Evolutionary conservation across 805 yeast genomes (phyloP).

Genomic region (Candida tibetensis): DNA sequence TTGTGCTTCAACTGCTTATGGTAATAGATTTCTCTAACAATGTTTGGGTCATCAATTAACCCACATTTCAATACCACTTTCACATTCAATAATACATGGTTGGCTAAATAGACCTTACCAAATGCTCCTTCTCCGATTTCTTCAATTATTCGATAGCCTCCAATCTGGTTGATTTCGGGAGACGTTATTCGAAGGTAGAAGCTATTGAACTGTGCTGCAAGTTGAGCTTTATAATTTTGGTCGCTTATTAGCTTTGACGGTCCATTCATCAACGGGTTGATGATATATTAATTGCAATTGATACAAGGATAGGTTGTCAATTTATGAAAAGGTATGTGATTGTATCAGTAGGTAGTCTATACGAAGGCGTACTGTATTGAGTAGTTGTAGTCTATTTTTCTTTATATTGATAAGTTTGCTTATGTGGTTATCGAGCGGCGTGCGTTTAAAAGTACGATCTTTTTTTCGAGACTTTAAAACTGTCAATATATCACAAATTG

Average conservation of each 20-base stretch:
- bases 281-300: neutral
- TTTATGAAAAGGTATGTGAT: too few relatives aligned
- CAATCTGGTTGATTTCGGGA: slow-evolving; percentile 61
- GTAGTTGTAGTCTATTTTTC: too few relatives aligned
- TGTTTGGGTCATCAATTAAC: slow-evolving; percentile 70
- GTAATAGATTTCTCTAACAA: slow-evolving; percentile 87
- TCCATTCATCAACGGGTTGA: slow-evolving; percentile 14
- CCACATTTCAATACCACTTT: slow-evolving; percentile 83
- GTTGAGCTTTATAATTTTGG: slow-evolving; percentile 45
- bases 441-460: too few relatives aligned
- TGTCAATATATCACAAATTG: too few relatives aligned
- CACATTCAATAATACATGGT: slow-evolving; percentile 69
- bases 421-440: too few relatives aligned
- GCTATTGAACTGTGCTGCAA: slow-evolving; percentile 64
- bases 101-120: slow-evolving; percentile 87
- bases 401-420: too few relatives aligned
- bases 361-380: too few relatives aligned
- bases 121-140: slow-evolving; percentile 91
- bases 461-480: too few relatives aligned
- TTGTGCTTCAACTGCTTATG: slow-evolving; percentile 82
- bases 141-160: slow-evolving; percentile 70
- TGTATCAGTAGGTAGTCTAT: too few relatives aligned
- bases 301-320: too few relatives aligned
- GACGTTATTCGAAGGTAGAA: slow-evolving; percentile 46
- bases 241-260: slow-evolving; percentile 19